Base-by-base conservation (phyloP, 2,329 filamentous ascomycete genomes). In the Phyllosticta capitalensis region DNA sequence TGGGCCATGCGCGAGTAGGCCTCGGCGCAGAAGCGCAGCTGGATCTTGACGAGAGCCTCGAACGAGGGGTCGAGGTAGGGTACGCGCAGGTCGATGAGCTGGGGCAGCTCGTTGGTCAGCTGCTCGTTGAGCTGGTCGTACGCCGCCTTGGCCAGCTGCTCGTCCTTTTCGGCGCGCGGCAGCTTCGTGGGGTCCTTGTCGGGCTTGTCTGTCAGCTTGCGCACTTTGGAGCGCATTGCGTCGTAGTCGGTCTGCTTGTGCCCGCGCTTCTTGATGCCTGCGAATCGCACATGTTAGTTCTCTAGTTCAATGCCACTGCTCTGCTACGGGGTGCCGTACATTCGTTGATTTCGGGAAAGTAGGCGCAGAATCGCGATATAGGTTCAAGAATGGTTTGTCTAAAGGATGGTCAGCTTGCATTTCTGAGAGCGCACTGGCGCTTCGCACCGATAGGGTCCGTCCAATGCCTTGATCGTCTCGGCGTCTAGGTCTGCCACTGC, bases 191-290 rank as follows among this genome's bases (percentile, higher is more conserved):
- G 90, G 71, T 99, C 94, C 80, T 99, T 99, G 80, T 99, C 94
- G 53, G 94, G 94, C 79, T 99, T 97, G 76, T 99, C 95, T 57
- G 90, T 90, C 48, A 99, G 84, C 74, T 91, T 92, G 82, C 96
- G 96, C 69, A 99, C 94, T 74, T 94, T 95, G 65, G 91, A 90
- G 63, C 94, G 89, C 76, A 97, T 86, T 19, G 92, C 85, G 73
- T 99, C 94, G 79, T 99, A 99, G 77, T 99, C 95, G 66, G 97
- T 89, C 60, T 97, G 87, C 76, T 99, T 99, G 82, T 99, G 89
- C 69, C 95, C 89, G 69, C 95, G 90, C 79, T 99, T 99, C 79
- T 97, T 99, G 76, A 99, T 96, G 76, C 84, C 84, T 88, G 65
- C 24, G 50, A 7, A 45, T 30, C 17, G 3, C 1, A 10, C 5